Evolutionary conservation across 1,139 yeast genomes (phyloP), one percentile per base, ranked within the genome.

Genomic region (Geotrichum klebahnii): DNA sequence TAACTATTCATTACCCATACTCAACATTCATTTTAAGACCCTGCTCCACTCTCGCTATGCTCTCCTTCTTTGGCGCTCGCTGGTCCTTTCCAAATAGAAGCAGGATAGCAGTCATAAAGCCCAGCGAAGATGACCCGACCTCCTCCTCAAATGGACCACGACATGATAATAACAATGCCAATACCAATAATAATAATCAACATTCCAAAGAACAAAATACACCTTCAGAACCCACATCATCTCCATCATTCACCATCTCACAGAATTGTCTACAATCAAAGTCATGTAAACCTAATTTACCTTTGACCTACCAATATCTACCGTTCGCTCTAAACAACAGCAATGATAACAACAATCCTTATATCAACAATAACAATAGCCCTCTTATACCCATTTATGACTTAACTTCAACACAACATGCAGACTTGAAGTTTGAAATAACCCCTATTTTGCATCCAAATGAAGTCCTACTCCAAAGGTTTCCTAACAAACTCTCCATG

Each of bases 371-470:
- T n/a, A n/a, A n/a, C n/a, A n/a, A n/a, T 12, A 8, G 31, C 31
- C 12, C 8, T 28, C 31, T 28, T 12, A 28, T 28, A 12, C 12
- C 31, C 31, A 8, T 12, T 8, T 12, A 28, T 8, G 31, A 8
- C 10, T 12, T 8, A 12, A 8, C 10, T 12, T 12, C 10, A 12
- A 12, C 12, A 12, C 31, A 8, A 12, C 8, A 28, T 28, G 12
- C 12, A 28, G 10, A 28, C 12, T 8, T 12, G 31, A 28, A 3
- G n/a, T 12, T 20, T 3, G 48, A 44, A 9, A 19, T 16, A 14
- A 32, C 43, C 16, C 68, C 68, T 24, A 63, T 64, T 22, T 52
- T 64, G 36, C 55, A 61, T 8, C 68, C 68, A 20, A 65, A 65
- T 51, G 68, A 65, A 48, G 52, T 64, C 20, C 57, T 65, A 31